Evolutionary conservation across 768 basidiomycete species (phyloP), one percentile per base, ranked within the genome.

Genomic region (Mrakia gelida): DNA sequence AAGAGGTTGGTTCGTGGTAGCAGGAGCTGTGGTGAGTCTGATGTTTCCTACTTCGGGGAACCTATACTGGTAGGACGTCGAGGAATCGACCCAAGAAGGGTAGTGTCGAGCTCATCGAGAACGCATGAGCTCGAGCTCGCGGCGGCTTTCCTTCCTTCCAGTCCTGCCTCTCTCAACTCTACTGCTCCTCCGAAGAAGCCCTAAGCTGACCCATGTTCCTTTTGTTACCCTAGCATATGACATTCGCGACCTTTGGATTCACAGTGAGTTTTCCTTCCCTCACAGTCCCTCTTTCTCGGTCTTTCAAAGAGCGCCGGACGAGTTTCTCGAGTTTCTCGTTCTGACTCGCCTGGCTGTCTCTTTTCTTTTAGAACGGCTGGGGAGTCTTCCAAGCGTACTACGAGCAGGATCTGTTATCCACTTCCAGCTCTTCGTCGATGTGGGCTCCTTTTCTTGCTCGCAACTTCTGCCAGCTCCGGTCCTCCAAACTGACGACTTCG

Each of bases 321-420:
- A 38, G 38, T 38, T 38, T 38, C 13, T 43, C 18, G 67, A 38
- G 38, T 38, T 38, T 38, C 13, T 43, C 9, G 1, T 26, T 71
- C 71, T 30, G 45, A 56, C 43, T 30, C 26, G 49, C 26, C 28
- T 43, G 1, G 1, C n/a, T 30, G 4, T 21, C 13, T 13, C 15
- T 4, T 26, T 30, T 34, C 59, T 26, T 18, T 18, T 18, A 52
- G 52, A 52, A 49, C 72, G 52, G 54, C 4, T 73, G 54, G 54
- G 72, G 72, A 9, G 56, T 59, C 4, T 73, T 73, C 18, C 72
- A 73, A 73, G 30, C 21, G 21, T 73, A 61, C 34, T 73, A 73
- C 54, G 72, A 59, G 30, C 6, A 15, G 21, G 32, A 61, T n/a
- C 16, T 26, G 3, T 21, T 73, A 5, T 13, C 11, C 13, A 38